Evolutionary conservation across 2,329 filamentous ascomycete species (phyloP).

Genomic region (Didymella exigua): DNA sequence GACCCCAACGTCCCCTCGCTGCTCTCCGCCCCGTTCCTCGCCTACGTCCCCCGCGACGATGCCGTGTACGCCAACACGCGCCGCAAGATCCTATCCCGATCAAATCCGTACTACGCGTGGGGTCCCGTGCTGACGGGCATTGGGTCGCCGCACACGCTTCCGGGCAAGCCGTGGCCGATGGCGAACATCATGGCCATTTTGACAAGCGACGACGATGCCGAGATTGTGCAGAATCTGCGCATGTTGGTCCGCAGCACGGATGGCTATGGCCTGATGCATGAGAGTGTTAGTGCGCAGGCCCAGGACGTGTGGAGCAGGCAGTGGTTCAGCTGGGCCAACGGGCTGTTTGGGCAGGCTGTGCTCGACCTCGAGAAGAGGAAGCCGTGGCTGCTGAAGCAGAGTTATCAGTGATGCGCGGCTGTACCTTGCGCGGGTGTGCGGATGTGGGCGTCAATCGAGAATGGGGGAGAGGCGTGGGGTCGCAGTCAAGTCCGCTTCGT

Average conservation of each 20-base stretch:
- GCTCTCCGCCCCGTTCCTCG: constrained; percentile 67
- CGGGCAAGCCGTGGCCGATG: constrained; percentile 57
- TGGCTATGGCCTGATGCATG: constrained; percentile 57
- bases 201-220: constrained; percentile 54
- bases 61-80: constrained; percentile 54
- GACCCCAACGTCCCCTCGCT: constrained; percentile 73
- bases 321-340: constrained; percentile 60
- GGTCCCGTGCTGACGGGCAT: constrained; percentile 54
- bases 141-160: constrained; percentile 54
- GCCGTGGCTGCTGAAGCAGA: constrained; percentile 49
- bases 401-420: constrained; percentile 39
- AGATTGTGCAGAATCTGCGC: constrained; percentile 50
- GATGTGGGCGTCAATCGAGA: no score
- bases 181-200: constrained; percentile 56
- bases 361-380: constrained; percentile 52
- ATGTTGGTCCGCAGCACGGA: constrained; percentile 55
- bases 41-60: constrained; percentile 54
- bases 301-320: constrained; percentile 53
- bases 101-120: constrained; percentile 56
- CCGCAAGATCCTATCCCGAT: constrained; percentile 47
- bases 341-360: constrained; percentile 56
- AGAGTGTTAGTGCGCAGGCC: constrained; percentile 54
- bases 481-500: no score
- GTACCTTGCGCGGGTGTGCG: no score
- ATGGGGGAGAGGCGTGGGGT: no score